Evolutionary conservation across 257 asterid genomes (phyloP).

Genomic region (Solanum dulcamara): DNA sequence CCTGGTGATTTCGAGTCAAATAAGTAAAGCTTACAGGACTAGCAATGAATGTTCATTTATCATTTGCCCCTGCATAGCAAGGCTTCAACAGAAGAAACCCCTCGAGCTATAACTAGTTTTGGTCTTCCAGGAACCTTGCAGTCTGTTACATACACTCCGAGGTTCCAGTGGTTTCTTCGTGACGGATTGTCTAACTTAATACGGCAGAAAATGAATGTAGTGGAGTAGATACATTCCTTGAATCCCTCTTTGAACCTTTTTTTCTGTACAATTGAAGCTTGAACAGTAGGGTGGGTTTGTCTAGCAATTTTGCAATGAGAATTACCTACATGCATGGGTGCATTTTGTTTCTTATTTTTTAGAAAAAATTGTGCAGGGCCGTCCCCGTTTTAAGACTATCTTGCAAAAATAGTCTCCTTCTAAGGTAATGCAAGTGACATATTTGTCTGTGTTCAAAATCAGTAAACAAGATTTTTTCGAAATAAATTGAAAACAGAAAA

Average conservation of each 20-base stretch:
- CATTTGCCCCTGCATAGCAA: neutral
- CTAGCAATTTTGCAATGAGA: neutral
- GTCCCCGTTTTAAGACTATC: neutral
- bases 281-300: neutral
- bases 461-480: neutral
- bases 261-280: neutral
- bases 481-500: no score
- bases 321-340: neutral
- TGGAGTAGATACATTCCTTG: neutral
- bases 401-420: neutral
- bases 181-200: neutral
- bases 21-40: constrained; percentile 18
- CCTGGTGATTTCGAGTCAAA: constrained; percentile 56
- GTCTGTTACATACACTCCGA: constrained; percentile 4
- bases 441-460: neutral
- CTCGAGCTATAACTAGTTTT: constrained; percentile 9
- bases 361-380: neutral
- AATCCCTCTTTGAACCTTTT: neutral
- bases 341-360: neutral
- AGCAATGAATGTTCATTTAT: neutral
- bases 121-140: constrained; percentile 31
- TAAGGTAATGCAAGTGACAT: neutral
- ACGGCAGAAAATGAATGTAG: neutral
- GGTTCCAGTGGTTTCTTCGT: constrained; percentile 53
- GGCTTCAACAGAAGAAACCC: constrained; percentile 30